phyloP scores from a whole-genome alignment of 2,329 filamentous ascomycete species.

The Verticillium albo-atrum region DNA sequence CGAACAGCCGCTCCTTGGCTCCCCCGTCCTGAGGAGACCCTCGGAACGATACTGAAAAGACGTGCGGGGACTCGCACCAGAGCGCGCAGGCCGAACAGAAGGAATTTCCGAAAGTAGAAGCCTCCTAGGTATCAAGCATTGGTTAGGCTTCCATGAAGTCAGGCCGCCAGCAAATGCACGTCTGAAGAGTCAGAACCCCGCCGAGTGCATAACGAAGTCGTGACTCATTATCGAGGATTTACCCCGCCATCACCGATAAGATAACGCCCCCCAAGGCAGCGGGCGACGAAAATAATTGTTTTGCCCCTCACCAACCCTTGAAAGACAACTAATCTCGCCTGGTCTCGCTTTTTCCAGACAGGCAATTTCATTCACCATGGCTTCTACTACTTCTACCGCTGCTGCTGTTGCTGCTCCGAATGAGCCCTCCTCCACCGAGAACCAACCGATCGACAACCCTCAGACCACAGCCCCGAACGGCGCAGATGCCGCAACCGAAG shows the following conservation, averaged over 20 bases:
- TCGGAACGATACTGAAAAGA: not conserved
- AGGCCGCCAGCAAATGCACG: not conserved
- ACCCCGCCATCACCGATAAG: not conserved
- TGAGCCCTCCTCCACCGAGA: not conserved
- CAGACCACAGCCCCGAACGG: constrained; percentile 13
- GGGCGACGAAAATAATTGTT: not conserved
- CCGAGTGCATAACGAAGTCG: not conserved
- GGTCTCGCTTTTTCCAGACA: not conserved
- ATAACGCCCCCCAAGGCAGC: not conserved
- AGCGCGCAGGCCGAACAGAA: too few relatives aligned
- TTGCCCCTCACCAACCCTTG: not conserved
- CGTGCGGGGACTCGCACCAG: too few relatives aligned
- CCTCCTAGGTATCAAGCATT: too few relatives aligned
- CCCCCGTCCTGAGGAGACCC: not conserved
- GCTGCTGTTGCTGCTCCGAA: not conserved
- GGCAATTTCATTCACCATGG: not conserved
- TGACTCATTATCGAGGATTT: not conserved
- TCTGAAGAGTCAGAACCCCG: not conserved
- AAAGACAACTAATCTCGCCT: not conserved
- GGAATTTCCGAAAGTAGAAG: too few relatives aligned
- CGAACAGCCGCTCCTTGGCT: not conserved
- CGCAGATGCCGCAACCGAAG: constrained; percentile 17
- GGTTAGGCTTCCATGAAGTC: not conserved
- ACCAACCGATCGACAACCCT: not conserved
- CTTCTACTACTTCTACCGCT: not conserved